Conservation (phyloP, 176 grass and related monocot genomes). For the Calamus simplicifolius region DNA sequence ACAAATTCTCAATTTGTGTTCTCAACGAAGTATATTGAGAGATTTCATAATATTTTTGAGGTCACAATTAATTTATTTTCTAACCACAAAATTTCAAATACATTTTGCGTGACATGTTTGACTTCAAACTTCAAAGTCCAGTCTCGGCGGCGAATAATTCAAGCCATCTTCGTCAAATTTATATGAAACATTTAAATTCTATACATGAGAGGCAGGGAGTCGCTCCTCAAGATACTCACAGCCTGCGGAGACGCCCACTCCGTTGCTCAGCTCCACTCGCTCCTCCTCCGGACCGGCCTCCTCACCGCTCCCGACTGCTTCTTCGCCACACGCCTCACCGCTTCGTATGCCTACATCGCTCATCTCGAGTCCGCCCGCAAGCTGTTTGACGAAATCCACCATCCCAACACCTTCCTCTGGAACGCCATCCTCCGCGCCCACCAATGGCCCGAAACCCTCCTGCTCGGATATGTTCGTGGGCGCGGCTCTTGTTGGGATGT, state of each 20-base stretch:
- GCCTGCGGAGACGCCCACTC: background rate
- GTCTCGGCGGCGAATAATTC: too few species aligned
- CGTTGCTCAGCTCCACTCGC: conserved; percentile 4
- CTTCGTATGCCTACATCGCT: background rate
- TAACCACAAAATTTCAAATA: too few species aligned
- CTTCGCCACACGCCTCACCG: conserved; percentile 9
- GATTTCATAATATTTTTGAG: too few species aligned
- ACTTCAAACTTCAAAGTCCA: too few species aligned
- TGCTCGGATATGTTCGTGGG: conserved; percentile 47
- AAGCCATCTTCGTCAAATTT: too few species aligned
- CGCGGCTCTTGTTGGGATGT: conserved; percentile 50
- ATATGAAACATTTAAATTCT: too few species aligned
- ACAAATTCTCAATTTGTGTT: too few species aligned
- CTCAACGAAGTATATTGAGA: too few species aligned
- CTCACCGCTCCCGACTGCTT: background rate
- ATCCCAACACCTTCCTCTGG: conserved; percentile 17
- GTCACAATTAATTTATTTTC: too few species aligned
- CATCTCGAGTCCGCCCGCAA: background rate
- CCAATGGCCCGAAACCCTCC: conserved; percentile 31
- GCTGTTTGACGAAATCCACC: conserved; percentile 2
- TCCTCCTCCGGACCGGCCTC: conserved; percentile 5
- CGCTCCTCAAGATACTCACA: background rate
- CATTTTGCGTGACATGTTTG: too few species aligned
- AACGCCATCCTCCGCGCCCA: conserved; percentile 59
- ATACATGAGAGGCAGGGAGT: background rate